These are phyloP conservation scores for Triticum timopheevii DNA, from an alignment of 176 grass and related monocot genomes.

Conservation along the genomic window DNA sequence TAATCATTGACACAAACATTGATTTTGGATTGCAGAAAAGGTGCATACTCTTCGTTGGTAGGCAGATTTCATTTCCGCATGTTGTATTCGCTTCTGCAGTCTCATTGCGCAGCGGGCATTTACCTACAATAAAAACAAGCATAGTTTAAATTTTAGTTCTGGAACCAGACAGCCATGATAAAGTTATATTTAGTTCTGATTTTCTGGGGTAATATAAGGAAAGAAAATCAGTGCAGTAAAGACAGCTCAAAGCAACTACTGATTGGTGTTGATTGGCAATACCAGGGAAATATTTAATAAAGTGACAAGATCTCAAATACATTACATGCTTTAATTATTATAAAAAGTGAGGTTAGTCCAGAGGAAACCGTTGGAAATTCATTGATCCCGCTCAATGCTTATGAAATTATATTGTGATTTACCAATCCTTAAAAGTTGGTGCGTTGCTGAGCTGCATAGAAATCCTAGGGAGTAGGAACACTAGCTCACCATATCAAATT, in stretches of 20 bases:
- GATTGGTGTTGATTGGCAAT: not conserved
- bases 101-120: constrained; percentile 63
- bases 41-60: constrained; percentile 69
- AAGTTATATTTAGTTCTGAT: not conserved
- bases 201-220: not conserved
- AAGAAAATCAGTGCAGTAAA: not conserved
- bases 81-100: constrained; percentile 62
- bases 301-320: not conserved
- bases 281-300: not conserved
- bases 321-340: not conserved
- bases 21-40: constrained; percentile 32
- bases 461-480: not conserved
- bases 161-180: not conserved
- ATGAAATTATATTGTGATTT: not conserved
- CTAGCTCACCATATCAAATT: not conserved
- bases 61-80: constrained; percentile 79
- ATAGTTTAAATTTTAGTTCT: constrained; percentile 1
- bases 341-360: not conserved
- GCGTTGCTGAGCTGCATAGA: not conserved
- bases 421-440: not conserved
- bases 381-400: not conserved
- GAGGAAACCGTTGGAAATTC: not conserved
- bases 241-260: not conserved
- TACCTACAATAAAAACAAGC: constrained; percentile 51
- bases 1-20: constrained; percentile 10